phyloP scores from a whole-genome alignment of 2,329 filamentous ascomycete genomes.

The Rhexocercosporidium sp. region DNA sequence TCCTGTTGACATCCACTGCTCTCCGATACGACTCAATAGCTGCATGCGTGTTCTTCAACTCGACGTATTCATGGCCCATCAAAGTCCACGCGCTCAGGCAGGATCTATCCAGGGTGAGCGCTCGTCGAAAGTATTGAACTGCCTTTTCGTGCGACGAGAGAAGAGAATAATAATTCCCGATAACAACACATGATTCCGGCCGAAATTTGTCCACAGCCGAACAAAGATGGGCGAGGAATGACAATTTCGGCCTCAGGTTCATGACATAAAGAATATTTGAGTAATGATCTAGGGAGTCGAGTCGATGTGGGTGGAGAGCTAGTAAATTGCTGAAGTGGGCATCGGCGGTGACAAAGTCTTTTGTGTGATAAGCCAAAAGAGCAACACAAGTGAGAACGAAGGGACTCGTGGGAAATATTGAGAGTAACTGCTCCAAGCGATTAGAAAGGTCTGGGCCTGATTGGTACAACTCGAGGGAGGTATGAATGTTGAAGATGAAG shows the following conservation, averaged over 20 bases:
- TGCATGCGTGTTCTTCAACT: conserved; percentile 97
- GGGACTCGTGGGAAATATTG: conserved; percentile 84
- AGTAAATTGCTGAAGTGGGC: conserved; percentile 78
- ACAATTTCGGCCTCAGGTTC: conserved; percentile 83
- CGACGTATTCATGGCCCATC: conserved; percentile 98
- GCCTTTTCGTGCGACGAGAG: conserved; percentile 97
- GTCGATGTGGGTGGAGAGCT: conserved; percentile 72
- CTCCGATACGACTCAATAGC: conserved; percentile 96
- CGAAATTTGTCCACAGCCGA: conserved; percentile 93
- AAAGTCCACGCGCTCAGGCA: conserved; percentile 97
- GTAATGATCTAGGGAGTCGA: conserved; percentile 93
- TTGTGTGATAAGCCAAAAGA: conserved; percentile 87
- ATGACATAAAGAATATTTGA: conserved; percentile 98
- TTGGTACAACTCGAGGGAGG: conserved; percentile 90
- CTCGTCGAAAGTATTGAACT: conserved; percentile 95
- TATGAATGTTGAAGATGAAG: conserved; percentile 91
- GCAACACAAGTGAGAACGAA: conserved; percentile 92
- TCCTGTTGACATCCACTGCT: conserved; percentile 92
- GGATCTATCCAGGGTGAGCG: conserved; percentile 84
- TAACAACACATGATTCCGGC: conserved; percentile 94
- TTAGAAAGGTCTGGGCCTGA: conserved; percentile 76
- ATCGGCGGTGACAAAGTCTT: conserved; percentile 73
- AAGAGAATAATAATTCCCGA: conserved; percentile 96
- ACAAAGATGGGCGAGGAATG: conserved; percentile 90
- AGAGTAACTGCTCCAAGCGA: conserved; percentile 76